Base-by-base conservation (phyloP, 139 green algal genomes). In the Coccomyxa sp. region DNA sequence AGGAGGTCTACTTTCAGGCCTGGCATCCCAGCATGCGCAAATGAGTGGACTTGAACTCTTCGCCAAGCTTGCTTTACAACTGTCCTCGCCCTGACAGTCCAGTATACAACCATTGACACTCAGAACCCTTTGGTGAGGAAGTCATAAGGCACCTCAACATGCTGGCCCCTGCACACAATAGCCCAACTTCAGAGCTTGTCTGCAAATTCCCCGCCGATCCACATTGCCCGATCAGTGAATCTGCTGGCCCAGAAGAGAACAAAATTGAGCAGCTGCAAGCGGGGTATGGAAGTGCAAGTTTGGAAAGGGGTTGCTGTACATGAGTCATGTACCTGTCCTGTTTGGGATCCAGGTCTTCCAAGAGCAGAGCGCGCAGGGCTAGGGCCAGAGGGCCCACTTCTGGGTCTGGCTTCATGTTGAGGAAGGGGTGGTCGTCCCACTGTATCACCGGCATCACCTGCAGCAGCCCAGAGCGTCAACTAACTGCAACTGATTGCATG, bases 121-220 rank as follows among this genome's bases (percentile, higher is more conserved):
- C n/a, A n/a, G n/a, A n/a, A n/a, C n/a, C n/a, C n/a, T n/a, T n/a
- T n/a, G n/a, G 89, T 94, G 33, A 94, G 58, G 70, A 83, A 91
- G 33, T 90, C 92, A 71, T 95, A 97, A 18, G 91, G 90, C 69
- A 97, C 88, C 41, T 86, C 79, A 8, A 80, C 79, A 84, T 96
- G 92, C 78, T 71, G 41, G 72, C 80, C 75, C 27, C 73, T 82
- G 37, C 82, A 71, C 35, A 54, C 50, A 1, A 64, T 22, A 64
- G 50, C 22, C n/a, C n/a, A n/a, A n/a, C n/a, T n/a, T n/a, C n/a
- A n/a, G n/a, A n/a, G n/a, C n/a, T n/a, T n/a, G n/a, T n/a, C n/a
- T n/a, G n/a, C n/a, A n/a, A n/a, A n/a, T n/a, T n/a, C n/a, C n/a
- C n/a, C n/a, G n/a, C n/a, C n/a, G n/a, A n/a, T n/a, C n/a, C n/a